phyloP scores from a whole-genome alignment of 2,329 filamentous ascomycete species.

The Colletotrichum endophyticum region DNA sequence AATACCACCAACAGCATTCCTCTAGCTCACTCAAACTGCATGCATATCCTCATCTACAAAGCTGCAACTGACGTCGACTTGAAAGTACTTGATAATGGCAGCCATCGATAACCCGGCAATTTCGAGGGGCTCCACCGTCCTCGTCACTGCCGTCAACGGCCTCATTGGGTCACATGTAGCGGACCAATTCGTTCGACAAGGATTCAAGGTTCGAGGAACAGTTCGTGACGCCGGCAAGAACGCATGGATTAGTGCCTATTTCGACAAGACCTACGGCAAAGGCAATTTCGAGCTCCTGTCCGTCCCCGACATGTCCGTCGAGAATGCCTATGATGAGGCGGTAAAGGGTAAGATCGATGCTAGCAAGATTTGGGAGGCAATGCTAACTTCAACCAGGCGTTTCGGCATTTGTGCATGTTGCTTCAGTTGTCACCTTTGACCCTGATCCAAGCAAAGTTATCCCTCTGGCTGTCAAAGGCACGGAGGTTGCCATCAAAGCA shows the following conservation, averaged over 20 bases:
- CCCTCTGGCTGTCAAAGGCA: constrained; percentile 32
- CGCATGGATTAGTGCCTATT: constrained; percentile 31
- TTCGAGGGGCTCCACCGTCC: constrained; percentile 34
- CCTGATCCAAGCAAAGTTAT: constrained; percentile 44
- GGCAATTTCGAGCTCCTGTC: constrained; percentile 37
- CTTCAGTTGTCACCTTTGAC: constrained; percentile 35
- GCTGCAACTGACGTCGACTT: background rate
- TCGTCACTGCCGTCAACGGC: constrained; percentile 48
- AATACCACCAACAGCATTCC: background rate
- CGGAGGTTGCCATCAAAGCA: constrained; percentile 34
- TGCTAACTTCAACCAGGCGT: background rate
- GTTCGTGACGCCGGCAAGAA: constrained; percentile 38
- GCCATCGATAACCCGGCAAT: constrained; percentile 19
- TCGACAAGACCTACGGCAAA: constrained; percentile 35
- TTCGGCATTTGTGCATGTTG: constrained; percentile 41
- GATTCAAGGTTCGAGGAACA: constrained; percentile 50
- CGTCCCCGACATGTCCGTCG: constrained; percentile 36
- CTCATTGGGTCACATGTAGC: constrained; percentile 44
- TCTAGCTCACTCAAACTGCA: background rate
- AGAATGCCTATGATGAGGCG: constrained; percentile 28
- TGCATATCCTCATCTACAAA: background rate
- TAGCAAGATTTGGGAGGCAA: fast-evolving
- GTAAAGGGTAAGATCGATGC: constrained; percentile 25
- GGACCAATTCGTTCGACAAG: constrained; percentile 39
- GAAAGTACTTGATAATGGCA: background rate